Percentiles rank a stretch among this genome's conserved stretches.
Conservation (phyloP, 208 protist genomes). For the Crithidia mellificae region DNA sequence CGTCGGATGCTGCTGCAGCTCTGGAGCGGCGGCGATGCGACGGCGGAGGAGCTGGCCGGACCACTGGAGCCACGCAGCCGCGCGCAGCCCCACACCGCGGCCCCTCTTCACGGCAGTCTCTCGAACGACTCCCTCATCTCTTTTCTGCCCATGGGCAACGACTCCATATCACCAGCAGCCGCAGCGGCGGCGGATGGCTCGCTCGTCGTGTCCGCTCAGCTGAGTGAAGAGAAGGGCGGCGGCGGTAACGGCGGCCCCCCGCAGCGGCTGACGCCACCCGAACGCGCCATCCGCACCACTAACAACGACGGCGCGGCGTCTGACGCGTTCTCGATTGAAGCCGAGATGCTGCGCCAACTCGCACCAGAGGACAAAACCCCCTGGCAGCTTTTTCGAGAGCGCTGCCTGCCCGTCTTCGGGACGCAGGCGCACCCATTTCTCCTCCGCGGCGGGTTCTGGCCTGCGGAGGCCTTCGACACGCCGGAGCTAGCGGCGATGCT, state of each 20-base stretch:
- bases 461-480: constrained; percentile 80
- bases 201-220: too few relatives aligned
- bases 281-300: too few relatives aligned
- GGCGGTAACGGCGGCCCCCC: too few relatives aligned
- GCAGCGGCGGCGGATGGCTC: not conserved
- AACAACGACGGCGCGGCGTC: too few relatives aligned
- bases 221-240: too few relatives aligned
- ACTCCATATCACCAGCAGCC: not conserved
- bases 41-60: constrained; percentile 17
- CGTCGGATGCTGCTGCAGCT: constrained; percentile 65
- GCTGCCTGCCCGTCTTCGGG: constrained; percentile 78
- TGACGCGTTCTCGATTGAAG: constrained; percentile 30
- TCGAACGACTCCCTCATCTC: constrained; percentile 1
- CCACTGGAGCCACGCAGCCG: constrained; percentile 2
- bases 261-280: too few relatives aligned
- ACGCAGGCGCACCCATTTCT: constrained; percentile 80
- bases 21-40: constrained; percentile 54
- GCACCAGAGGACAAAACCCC: constrained; percentile 83
- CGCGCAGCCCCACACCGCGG: too few relatives aligned
- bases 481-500: constrained; percentile 74
- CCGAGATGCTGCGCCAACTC: constrained; percentile 59
- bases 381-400: constrained; percentile 88
- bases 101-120: not conserved
- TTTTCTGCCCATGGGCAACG: not conserved
- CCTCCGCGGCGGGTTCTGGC: constrained; percentile 89